Evolutionary conservation across 805 yeast species (phyloP), one percentile per base, ranked within the genome.

Genomic region (Cyberlindnera lachancei): DNA sequence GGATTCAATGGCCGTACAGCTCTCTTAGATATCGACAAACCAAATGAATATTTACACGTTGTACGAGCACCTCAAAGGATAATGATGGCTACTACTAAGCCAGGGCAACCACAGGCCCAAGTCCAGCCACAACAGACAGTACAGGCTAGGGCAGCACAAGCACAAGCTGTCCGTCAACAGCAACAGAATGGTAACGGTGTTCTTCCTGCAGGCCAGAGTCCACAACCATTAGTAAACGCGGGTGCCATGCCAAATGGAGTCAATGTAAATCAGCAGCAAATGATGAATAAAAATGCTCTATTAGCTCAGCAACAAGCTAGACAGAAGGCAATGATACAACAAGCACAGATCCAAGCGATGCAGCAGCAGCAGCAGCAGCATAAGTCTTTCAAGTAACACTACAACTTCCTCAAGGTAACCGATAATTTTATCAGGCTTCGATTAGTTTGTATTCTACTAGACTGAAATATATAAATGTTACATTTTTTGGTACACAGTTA

Each of bases 1-100:
- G 83, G 87, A 5, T 59, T 82, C 31, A 81, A 78, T 51, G 88
- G 92, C n/a, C 68, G 92, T 34, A 75, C 87, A 29, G 81, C 85
- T 1, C 71, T 79, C 29, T 71, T 83, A 35, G 81, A 82, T 52
- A 73, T 84, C 11, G 92, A 78, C 39, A 71, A 73, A 25, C 70
- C 87, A 2, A 71, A 73, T 24, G 75, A 81, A n/a, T 80, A 82
- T 40, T 57, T 69, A 18, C 68, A 66, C 37, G 62, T 73, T 11
- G 69, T 73, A 13, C 58, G 77, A 36, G 61, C 64, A 9, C 73
- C 75, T 9, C 76, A 67, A 44, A 62, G 63, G 33, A 46, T 49
- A n/a, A 23, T 28, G 38, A 19, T 22, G 36, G 27, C 16, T 33
- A 36, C 23, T 34, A 32, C 5, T 8, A 17, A 15, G 14, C 28